A percentile compares a stretch with the other conserved stretches of the same genome.
phyloP scores from a whole-genome alignment of 2,329 filamentous ascomycete genomes.

The Aspergillus phoenicis region DNA sequence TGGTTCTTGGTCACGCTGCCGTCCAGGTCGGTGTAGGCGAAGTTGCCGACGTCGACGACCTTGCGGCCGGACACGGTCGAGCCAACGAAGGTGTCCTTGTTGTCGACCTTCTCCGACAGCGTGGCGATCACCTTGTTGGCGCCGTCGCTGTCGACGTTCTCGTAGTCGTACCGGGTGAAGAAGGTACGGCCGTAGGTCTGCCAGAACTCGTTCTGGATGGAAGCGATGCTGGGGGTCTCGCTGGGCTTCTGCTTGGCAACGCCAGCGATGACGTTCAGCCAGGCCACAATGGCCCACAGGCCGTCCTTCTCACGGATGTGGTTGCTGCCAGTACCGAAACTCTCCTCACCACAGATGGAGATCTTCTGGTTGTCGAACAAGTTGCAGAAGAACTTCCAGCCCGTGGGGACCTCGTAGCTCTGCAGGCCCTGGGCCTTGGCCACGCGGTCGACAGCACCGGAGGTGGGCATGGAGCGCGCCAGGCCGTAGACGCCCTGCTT shows the following conservation, averaged over 20 bases:
- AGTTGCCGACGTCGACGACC: constrained; percentile 88
- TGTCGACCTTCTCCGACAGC: constrained; percentile 75
- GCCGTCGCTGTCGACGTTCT: constrained; percentile 87
- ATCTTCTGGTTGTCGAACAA: constrained; percentile 93
- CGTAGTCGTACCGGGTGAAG: constrained; percentile 99
- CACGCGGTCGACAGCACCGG: constrained; percentile 90
- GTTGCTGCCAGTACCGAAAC: constrained; percentile 96
- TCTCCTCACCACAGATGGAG: constrained; percentile 98
- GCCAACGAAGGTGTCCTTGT: constrained; percentile 74
- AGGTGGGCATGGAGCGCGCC: constrained; percentile 96
- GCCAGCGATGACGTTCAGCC: constrained; percentile 97
- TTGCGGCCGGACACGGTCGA: constrained; percentile 81
- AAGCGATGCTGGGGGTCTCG: constrained; percentile 85
- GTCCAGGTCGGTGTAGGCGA: constrained; percentile 98
- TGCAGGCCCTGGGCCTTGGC: constrained; percentile 90
- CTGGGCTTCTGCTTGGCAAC: constrained; percentile 79
- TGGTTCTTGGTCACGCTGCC: constrained; percentile 95
- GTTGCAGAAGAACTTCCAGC: constrained; percentile 99
- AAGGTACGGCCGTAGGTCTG: constrained; percentile 93
- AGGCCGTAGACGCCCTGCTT: constrained; percentile 95
- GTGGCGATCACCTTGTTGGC: constrained; percentile 87
- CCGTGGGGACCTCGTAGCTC: constrained; percentile 95
- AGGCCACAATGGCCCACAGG: constrained; percentile 94
- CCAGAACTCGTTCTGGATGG: constrained; percentile 98
- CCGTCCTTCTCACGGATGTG: constrained; percentile 99